Percentiles rank a stretch among this genome's conserved stretches.
These are phyloP conservation scores for Penicillium crustosum DNA, from an alignment of 2,329 filamentous ascomycete species.

Conservation along the genomic window DNA sequence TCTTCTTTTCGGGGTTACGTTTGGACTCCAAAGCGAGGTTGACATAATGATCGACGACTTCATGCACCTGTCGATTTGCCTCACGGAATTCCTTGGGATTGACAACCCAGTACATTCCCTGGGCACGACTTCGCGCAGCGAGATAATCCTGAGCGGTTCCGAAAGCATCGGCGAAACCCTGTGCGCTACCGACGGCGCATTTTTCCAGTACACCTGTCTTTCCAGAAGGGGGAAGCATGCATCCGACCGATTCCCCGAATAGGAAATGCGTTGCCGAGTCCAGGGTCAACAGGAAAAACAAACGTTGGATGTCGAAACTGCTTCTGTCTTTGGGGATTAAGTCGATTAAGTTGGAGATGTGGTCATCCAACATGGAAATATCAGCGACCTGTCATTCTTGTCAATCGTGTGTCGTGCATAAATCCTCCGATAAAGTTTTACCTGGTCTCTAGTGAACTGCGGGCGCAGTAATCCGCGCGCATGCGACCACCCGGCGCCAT, in stretches of 20 bases:
- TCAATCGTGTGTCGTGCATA: neutral
- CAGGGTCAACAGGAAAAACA: constrained; percentile 79
- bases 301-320: constrained; percentile 67
- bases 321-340: constrained; percentile 52
- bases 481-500: constrained; percentile 74
- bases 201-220: constrained; percentile 53
- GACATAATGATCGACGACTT: constrained; percentile 53
- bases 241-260: constrained; percentile 71
- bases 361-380: constrained; percentile 74
- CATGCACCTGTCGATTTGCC: constrained; percentile 44
- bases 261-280: constrained; percentile 87
- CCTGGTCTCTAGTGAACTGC: constrained; percentile 80
- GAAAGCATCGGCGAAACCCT: constrained; percentile 41
- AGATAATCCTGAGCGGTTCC: constrained; percentile 37
- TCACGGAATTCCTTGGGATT: constrained; percentile 43
- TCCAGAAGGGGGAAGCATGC: constrained; percentile 38
- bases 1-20: constrained; percentile 33
- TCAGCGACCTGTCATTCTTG: constrained; percentile 49
- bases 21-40: constrained; percentile 43
- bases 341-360: constrained; percentile 69
- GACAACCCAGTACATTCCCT: constrained; percentile 40
- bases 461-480: constrained; percentile 78
- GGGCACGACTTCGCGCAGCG: constrained; percentile 30
- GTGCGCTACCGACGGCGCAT: constrained; percentile 33
- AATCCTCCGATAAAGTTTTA: constrained; percentile 37